Percentiles rank a stretch among this genome's conserved stretches.
These are phyloP conservation scores for Auricularia sp. DNA, from an alignment of 768 basidiomycete species.

Conservation along the genomic window DNA sequence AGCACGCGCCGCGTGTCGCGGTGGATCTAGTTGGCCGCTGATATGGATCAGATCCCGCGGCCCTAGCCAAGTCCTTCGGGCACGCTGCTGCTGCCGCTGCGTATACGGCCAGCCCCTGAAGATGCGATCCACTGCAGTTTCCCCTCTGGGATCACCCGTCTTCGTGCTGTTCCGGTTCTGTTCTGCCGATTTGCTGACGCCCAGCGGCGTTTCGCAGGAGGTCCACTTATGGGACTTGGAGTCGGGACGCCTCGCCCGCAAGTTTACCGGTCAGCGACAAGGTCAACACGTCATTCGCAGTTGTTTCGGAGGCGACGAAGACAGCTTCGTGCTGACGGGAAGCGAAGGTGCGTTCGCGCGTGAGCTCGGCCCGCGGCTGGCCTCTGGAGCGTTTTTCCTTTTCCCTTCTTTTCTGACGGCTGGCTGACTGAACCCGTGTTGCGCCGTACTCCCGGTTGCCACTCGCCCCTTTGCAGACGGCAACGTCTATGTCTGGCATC, in stretches of 20 bases:
- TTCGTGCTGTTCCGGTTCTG: neutral
- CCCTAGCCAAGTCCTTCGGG: neutral
- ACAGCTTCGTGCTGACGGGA: slow-evolving; percentile 84
- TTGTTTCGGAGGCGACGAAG: slow-evolving; percentile 86
- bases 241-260: slow-evolving; percentile 54
- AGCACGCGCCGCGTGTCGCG: neutral
- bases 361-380: neutral
- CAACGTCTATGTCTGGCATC: slow-evolving; percentile 93
- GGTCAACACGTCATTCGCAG: slow-evolving; percentile 79
- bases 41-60: neutral
- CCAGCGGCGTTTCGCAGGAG: slow-evolving; percentile 44
- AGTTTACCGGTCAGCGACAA: slow-evolving; percentile 80
- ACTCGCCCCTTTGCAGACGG: slow-evolving; percentile 48
- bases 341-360: slow-evolving; percentile 68
- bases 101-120: too few species aligned
- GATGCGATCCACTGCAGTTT: too few species aligned
- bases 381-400: neutral
- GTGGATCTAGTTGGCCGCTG: neutral
- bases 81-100: too few species aligned
- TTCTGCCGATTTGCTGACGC: neutral
- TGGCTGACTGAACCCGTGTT: neutral
- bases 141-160: neutral
- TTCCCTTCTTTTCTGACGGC: too few species aligned
- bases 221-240: slow-evolving; percentile 81
- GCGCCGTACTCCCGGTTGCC: neutral